Evolutionary conservation across 2,329 filamentous ascomycete genomes (phyloP).

Genomic region (Ceratocystis papillata): DNA sequence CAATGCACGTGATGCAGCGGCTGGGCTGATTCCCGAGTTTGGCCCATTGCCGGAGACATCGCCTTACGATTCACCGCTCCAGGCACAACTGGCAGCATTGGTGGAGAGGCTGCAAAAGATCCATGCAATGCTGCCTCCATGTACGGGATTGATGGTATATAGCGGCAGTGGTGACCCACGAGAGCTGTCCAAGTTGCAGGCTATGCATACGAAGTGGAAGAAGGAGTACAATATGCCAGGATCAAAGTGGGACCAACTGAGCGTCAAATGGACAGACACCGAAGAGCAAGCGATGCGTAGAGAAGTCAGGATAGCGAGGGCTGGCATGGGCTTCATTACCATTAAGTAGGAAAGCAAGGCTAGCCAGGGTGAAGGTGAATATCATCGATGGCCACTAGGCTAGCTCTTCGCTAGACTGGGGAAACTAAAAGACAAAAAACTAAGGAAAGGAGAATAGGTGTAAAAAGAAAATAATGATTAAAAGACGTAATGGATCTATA

Average conservation of each 20-base stretch:
- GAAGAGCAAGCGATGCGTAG: conserved; percentile 53
- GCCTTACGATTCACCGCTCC: conserved; percentile 31
- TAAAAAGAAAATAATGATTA: not conserved
- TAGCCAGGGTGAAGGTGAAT: not conserved
- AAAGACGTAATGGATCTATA: no score
- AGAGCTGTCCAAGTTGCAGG: conserved; percentile 52
- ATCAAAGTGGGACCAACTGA: conserved; percentile 55
- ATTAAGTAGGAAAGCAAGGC: conserved; percentile 42
- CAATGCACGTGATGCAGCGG: conserved; percentile 37
- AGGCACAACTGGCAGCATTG: conserved; percentile 38
- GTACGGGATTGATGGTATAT: conserved; percentile 54
- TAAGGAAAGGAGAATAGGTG: not conserved
- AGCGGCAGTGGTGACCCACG: conserved; percentile 58
- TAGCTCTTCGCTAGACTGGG: no score
- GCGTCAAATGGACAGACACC: conserved; percentile 55
- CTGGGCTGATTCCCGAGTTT: conserved; percentile 28
- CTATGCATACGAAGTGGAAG: conserved; percentile 49
- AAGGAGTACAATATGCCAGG: conserved; percentile 54
- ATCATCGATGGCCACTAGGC: not conserved
- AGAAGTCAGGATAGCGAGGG: conserved; percentile 47
- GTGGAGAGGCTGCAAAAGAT: conserved; percentile 44
- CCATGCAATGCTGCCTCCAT: conserved; percentile 49
- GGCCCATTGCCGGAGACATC: conserved; percentile 25
- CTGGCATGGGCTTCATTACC: conserved; percentile 53
- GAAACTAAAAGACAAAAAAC: not conserved